Evolutionary conservation across 164 flowering plant genomes (phyloP), one percentile per base, ranked within the genome.

Genomic region (Berberis thunbergii): DNA sequence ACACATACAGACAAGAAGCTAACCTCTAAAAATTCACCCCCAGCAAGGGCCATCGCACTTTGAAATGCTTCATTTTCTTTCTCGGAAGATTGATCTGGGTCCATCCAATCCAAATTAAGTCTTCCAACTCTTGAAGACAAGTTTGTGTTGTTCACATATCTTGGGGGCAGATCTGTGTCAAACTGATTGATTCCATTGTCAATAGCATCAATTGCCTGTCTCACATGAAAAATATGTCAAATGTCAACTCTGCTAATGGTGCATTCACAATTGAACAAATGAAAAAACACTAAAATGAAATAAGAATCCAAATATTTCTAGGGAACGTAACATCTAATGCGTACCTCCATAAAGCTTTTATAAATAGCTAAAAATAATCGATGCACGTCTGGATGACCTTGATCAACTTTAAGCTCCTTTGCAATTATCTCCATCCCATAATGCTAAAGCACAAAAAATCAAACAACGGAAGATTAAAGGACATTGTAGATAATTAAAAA

Each of bases 171-270:
- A 66, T 91, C 94, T 7, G 89, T 83, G 64, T 86, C 96, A 68
- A 76, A 94, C 66, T 77, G 89, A 75, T 84, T 86, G 26, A 91
- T 79, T 44, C 97, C 99, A 82, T 94, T 91, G 78, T 91, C 99
- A 68, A 84, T 74, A 39, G 96, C 96, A 83, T 91, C 97, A 72
- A 89, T 79, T 74, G 96, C 97, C 99, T 89, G 79, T 69, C 10
- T 63, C 50, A 59, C 61, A 43, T 45, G 4, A 62, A 64, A 54
- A 1, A 41, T 45, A 6, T 2, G 8, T 40, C 6, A 9, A 41
- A 9, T 42, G 4, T 7, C 7, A 40, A 6, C 5, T 9, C n/a
- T 40, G 6, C 7, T 7, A 26, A 42, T 41, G 13, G 3, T 3
- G 1, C 8, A 26, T 52, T 7, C 10, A 3, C 13, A 11, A 52